A percentile compares a stretch with the other conserved stretches of the same genome.
phyloP scores from a whole-genome alignment of 345 rosid genomes.

The Bruguiera gymnorhiza region DNA sequence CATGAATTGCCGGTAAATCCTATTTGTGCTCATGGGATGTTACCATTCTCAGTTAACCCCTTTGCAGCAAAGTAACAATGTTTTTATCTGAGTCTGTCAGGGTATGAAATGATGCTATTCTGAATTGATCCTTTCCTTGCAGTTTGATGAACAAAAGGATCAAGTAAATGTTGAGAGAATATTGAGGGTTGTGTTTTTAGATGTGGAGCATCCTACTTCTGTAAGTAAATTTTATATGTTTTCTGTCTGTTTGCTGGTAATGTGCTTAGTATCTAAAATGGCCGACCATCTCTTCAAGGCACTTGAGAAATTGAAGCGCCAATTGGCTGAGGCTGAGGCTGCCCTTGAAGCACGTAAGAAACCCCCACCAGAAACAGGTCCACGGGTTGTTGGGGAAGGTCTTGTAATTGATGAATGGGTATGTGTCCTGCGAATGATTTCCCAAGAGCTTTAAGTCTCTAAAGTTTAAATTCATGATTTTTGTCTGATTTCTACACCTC shows the following conservation, averaged over 20 bases:
- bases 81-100: neutral
- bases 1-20: neutral
- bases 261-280: too few relatives aligned
- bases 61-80: neutral
- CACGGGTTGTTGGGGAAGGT: constrained; percentile 28
- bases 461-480: neutral
- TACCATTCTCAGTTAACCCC: neutral
- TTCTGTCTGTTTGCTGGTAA: neutral
- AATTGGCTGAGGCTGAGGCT: constrained; percentile 34
- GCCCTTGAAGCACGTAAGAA: constrained; percentile 27
- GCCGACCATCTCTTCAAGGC: constrained; percentile 6
- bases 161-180: constrained; percentile 27
- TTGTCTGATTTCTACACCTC: constrained; percentile 8
- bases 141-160: constrained; percentile 36
- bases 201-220: constrained; percentile 21
- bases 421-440: neutral
- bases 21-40: neutral
- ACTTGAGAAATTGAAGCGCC: constrained; percentile 31
- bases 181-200: constrained; percentile 27
- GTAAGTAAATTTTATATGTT: constrained; percentile 8
- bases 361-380: constrained; percentile 26
- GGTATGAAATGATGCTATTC: neutral
- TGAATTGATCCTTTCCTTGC: neutral
- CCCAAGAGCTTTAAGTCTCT: neutral
- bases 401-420: constrained; percentile 40